Evolutionary conservation across 495 filamentous ascomycete species (phyloP), one percentile per base, ranked within the genome.

Genomic region (Viridothelium virens): DNA sequence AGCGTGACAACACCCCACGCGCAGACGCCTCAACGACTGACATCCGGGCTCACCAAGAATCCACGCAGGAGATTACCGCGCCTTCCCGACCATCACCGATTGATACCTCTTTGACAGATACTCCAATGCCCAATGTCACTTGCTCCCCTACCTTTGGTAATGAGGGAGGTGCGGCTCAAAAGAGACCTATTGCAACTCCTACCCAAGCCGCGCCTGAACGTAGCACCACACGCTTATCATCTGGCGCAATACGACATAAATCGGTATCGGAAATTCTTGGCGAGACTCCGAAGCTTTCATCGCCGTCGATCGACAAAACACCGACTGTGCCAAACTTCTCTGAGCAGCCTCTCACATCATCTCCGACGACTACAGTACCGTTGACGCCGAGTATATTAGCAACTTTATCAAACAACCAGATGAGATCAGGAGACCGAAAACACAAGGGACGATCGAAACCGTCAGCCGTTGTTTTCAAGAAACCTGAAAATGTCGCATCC

Each of bases 381-480:
- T 6, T 59, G 31, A 59, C 53, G 5, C 53, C 53, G 33, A 36
- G 31, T 18, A 31, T 59, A 6, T 18, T 59, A 31, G 53, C 53
- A 36, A 59, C 53, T 2, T 36, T 59, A 59, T 59, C 53, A 4
- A 59, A 59, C 14, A 59, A 59, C 18, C 53, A 59, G 53, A 41
- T 63, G 3, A 25, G 41, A n/a, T 39, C 16, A 5, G 61, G 61
- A 33, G 61, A 63, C 16, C 61, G 61, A n/a, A 63, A 63, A 63
- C 7, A 41, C 25, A 63, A 63, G 36, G 61, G 41, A 3, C 61
- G 37, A 5, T 59, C 53, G 14, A 59, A 59, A 64, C 65, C 65
- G 63, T 90, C 90, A 2, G 90, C 89, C 0, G 90, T 95, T n/a
- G 82, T 92, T 3, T 93, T 95, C 73, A 85, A 87, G 2, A 88